Conservation (phyloP, 2,329 filamentous ascomycete genomes). For the Tolypocladium paradoxum region DNA sequence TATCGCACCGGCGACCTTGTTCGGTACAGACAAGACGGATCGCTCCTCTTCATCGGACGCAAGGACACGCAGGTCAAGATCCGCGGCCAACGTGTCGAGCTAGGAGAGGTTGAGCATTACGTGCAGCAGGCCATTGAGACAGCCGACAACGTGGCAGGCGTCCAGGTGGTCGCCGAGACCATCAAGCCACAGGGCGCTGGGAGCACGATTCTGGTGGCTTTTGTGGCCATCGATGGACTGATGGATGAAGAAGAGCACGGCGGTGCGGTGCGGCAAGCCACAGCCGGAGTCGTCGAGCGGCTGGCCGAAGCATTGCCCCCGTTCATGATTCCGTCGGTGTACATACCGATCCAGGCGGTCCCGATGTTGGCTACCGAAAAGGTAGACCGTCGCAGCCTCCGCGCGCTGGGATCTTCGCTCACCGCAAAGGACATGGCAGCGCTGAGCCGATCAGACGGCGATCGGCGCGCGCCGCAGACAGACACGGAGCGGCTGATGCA, state of each 20-base stretch:
- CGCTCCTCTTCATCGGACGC: constrained; percentile 31
- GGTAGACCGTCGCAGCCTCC: constrained; percentile 2
- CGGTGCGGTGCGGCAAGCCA: neutral
- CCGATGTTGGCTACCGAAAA: constrained; percentile 4
- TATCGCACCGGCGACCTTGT: constrained; percentile 13
- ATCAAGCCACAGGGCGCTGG: neutral
- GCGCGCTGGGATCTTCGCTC: neutral
- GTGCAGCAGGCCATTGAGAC: neutral
- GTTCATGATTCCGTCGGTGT: constrained; percentile 5
- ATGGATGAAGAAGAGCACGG: neutral
- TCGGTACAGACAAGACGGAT: constrained; percentile 21
- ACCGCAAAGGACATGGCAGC: neutral
- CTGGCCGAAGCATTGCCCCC: neutral
- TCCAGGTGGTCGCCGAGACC: constrained; percentile 1
- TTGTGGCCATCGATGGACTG: neutral
- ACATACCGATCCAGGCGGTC: constrained; percentile 2
- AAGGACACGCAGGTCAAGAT: constrained; percentile 47
- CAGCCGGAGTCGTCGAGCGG: neutral
- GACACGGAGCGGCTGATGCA: constrained; percentile 9
- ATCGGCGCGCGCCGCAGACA: constrained; percentile 3
- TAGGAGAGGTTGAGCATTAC: constrained; percentile 14
- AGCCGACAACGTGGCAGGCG: neutral
- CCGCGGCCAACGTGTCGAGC: constrained; percentile 41
- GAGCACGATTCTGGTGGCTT: neutral
- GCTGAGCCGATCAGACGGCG: constrained; percentile 4